Evolutionary conservation across 352 stramenopile species (phyloP), one percentile per base, ranked within the genome.

Genomic region (Thalassiosira livingstoniorum): DNA sequence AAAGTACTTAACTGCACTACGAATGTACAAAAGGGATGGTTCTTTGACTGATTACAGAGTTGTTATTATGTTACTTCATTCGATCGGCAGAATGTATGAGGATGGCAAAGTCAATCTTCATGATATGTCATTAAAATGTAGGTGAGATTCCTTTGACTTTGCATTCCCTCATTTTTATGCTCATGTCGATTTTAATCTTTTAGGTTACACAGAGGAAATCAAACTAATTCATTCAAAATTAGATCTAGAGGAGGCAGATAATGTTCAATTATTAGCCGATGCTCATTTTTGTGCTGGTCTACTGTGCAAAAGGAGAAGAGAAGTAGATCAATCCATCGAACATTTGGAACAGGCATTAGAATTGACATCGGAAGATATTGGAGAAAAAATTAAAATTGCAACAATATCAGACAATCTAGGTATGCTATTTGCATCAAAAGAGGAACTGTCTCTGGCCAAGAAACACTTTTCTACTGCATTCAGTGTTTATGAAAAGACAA

Each of bases 111-210:
- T 89, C 11, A 82, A 80, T 57, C 63, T 80, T 31, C 43, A 55
- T 78, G 77, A 89, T 39, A 85, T 89, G 78, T 57, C 78, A 25
- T 61, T 89, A 31, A 89, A 89, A 51, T 89, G 82, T 86, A 67
- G 80, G 80, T 74, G 18, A 21, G 65, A 69, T 4, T 29, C 23
- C 25, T 71, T 27, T 34, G 34, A 32, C 5, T 39, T 21, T 58
- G 67, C 31, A 66, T n/a, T 39, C 35, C 42, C 35, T 61, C 58
- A 37, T 54, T 67, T 1, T 15, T 64, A 25, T 42, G 18, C 39
- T 42, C 21, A 63, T 74, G 1, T 11, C 32, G 37, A 7, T 72
- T 61, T 61, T 34, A 7, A 47, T 65, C 1, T 45, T 2, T 29
- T 43, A 87, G 80, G 80, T 80, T 87, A 82, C 42, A 80, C 35